Evolutionary conservation across 176 grass and related monocot species (phyloP), one percentile per base, ranked within the genome.

Genomic region (Hsuehochloa calcarea): DNA sequence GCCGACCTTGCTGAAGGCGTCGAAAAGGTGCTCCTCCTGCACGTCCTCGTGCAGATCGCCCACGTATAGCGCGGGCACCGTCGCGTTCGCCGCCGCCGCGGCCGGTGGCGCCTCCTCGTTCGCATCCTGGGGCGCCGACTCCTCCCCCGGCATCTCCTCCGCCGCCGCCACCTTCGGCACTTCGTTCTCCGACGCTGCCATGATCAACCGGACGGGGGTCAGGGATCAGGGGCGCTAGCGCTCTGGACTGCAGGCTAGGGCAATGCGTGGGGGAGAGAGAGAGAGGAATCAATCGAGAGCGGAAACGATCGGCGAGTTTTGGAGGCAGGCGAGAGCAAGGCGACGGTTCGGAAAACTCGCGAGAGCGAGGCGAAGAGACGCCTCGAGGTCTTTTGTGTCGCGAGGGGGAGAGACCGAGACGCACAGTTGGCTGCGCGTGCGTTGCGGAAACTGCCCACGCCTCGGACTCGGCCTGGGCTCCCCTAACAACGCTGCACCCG

Each of bases 31-130:
- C 4, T 75, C 74, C 5, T 95, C 93, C 62, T 23, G 41, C 14
- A 88, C 86, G 70, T 51, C 81, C 39, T 79, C 85, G 44, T 86
- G 79, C 27, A 95, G 80, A 87, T 95, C 93, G 39, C 93, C 90
- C 7, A 95, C 88, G 75, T 95, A 92, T 37, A 95, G 86, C 40
- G 90, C 90, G 29, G 85, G 85, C 19, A 87, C 87, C 6, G 68
- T 83, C 8, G 82, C 58, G 7, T 69, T 44, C 0, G 39, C 14
- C 20, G 52, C 31, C 1, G 26, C 77, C 22, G 77, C 72, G 0
- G 59, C 41, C 5, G 68, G n/a, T 10, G 52, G 63, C 26, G 59
- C 70, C 64, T 68, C 58, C 8, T 80, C 79, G 60, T 14, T 58
- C 34, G 34, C 73, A 6, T n/a, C 35, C 23, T 62, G 20, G 4